These are phyloP conservation scores for Lasiosphaeris hirsuta DNA, from an alignment of 495 filamentous ascomycete genomes.

Conservation along the genomic window DNA sequence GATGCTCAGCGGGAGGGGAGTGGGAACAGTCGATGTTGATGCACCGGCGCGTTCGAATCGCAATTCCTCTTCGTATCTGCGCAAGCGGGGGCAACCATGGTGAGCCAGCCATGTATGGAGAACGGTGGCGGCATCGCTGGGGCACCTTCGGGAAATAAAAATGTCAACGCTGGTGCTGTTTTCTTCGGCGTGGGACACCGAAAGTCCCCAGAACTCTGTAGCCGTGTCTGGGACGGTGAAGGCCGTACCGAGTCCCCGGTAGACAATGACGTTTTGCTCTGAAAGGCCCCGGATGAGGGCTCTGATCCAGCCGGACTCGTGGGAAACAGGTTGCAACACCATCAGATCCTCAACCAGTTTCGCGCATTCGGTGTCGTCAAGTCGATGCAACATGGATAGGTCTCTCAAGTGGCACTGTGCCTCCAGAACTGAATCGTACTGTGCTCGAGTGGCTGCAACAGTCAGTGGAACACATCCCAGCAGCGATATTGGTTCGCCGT, in stretches of 20 bases:
- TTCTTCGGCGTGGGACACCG: background rate
- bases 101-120: constrained; percentile 30
- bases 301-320: constrained; percentile 11
- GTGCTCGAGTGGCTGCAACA: constrained; percentile 3
- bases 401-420: constrained; percentile 22
- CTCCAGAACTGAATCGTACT: constrained; percentile 19
- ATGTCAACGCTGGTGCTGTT: constrained; percentile 11
- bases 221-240: constrained; percentile 25
- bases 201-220: constrained; percentile 26
- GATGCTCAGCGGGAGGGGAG: constrained; percentile 19
- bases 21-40: background rate
- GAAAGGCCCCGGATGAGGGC: constrained; percentile 19
- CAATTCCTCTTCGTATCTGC: constrained; percentile 25
- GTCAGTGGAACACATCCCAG: constrained; percentile 24
- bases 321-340: constrained; percentile 7
- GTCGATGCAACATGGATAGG: constrained; percentile 21
- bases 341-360: constrained; percentile 20
- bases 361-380: constrained; percentile 18
- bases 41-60: constrained; percentile 9
- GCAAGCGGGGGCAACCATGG: constrained; percentile 17
- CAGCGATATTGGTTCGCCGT: constrained; percentile 12
- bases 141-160: constrained; percentile 23
- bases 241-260: constrained; percentile 24
- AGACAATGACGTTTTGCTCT: constrained; percentile 14
- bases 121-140: constrained; percentile 21